Evolutionary conservation across 164 flowering plant genomes (phyloP).

Genomic region (Brasenia schreberi): DNA sequence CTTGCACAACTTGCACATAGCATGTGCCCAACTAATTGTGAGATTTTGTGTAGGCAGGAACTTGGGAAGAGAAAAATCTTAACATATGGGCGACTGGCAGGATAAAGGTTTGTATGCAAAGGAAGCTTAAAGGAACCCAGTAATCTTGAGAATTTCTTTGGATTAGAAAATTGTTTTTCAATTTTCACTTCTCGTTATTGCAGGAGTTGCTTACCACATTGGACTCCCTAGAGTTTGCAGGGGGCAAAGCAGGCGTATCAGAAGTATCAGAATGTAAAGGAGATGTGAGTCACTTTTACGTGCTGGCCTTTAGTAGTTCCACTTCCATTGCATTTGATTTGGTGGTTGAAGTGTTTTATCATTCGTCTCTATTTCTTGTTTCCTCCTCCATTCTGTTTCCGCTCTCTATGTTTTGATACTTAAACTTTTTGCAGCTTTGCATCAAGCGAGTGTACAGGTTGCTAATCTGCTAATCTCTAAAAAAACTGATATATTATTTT

Average conservation of each 20-base stretch:
- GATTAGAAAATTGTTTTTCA: neutral
- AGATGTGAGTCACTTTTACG: constrained; percentile 51
- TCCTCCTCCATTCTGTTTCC: too few relatives aligned
- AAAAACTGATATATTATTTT: too few relatives aligned
- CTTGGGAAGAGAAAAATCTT: constrained; percentile 95
- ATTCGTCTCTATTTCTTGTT: too few relatives aligned
- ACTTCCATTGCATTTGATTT: too few relatives aligned
- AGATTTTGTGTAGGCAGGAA: constrained; percentile 57
- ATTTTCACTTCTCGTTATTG: neutral
- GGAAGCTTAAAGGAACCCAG: neutral
- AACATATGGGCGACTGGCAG: constrained; percentile 74
- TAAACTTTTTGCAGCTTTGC: too few relatives aligned
- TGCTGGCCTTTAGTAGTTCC: too few relatives aligned
- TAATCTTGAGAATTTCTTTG: neutral
- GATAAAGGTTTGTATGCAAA: constrained; percentile 48
- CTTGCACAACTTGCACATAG: neutral
- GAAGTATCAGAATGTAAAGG: constrained; percentile 74
- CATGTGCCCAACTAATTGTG: neutral
- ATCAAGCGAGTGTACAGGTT: too few relatives aligned
- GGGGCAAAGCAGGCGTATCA: constrained; percentile 64
- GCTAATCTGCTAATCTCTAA: too few relatives aligned
- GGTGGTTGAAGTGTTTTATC: too few relatives aligned
- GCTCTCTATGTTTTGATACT: too few relatives aligned
- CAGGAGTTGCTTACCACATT: constrained; percentile 71
- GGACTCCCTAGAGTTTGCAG: constrained; percentile 51